Base-by-base conservation (phyloP, 345 rosid genomes). In the Moricandia moricandioides region DNA sequence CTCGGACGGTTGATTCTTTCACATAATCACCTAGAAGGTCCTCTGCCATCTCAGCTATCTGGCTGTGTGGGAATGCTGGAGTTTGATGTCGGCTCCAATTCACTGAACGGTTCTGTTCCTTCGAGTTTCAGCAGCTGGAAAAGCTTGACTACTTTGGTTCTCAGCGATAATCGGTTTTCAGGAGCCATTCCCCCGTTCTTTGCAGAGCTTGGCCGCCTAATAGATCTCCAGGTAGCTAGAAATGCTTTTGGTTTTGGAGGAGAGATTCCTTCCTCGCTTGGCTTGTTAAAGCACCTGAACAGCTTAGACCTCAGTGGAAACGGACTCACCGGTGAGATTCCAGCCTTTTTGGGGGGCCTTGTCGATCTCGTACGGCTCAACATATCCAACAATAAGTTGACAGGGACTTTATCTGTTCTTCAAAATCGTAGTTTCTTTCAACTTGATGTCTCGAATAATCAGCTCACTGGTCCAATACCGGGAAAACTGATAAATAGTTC, bases 181-280 rank as follows among this genome's bases (percentile, higher is more conserved):
- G 95, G 86, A 33, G 89, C 85, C 37, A 83, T 90, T 82, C 90
- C 95, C 34, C n/a, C 62, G 3, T 85, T 86, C 78, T 71, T 90
- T 62, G 68, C 80, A 10, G 93, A 84, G 69, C 74, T 90, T 30
- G 71, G 76, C 49, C 45, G 43, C 71, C 85, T 90, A 52, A 56
- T 79, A 30, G 87, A 81, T 73, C 83, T 91, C 12, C 84, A 79
- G 58, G 51, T 91, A 37, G 97, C 96, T 54, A 86, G 88, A 62
- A 93, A 89, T 83, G 51, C 43, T 31, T 81, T 91, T 8, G 87
- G 84, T 31, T 81, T 91, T 8, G 87, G 84, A 62, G 97, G 96
- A 6, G 73, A 80, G 72, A 88, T 93, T 70, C 93, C 98, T 27
- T 63, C 88, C 7, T 83, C 75, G 0, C 78, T 91, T 26, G 89